Conservation (phyloP, 2,329 filamentous ascomycete genomes). For the Apiospora hydei region DNA sequence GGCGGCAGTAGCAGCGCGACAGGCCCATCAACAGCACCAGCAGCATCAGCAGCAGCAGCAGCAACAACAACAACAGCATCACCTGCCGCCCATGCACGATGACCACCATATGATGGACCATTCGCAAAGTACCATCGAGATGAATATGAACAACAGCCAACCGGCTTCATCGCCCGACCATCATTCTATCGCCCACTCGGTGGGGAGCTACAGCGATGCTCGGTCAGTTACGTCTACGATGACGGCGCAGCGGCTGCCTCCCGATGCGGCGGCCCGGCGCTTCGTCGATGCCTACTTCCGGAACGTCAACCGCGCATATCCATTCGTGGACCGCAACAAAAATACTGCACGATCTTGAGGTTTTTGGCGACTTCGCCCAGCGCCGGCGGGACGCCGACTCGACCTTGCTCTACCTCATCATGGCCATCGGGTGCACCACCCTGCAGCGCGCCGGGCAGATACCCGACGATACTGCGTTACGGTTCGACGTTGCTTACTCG, state of each 20-base stretch:
- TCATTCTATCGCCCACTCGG: constrained; percentile 23
- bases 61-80: not conserved
- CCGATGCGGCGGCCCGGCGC: constrained; percentile 39
- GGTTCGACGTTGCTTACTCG: constrained; percentile 47
- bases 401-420: constrained; percentile 51
- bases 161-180: constrained; percentile 12
- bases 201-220: constrained; percentile 20
- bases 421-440: constrained; percentile 55
- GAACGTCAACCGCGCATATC: constrained; percentile 54
- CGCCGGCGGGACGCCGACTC: constrained; percentile 40
- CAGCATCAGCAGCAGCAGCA: not conserved
- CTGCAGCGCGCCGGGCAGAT: constrained; percentile 51
- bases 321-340: constrained; percentile 50
- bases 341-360: constrained; percentile 45
- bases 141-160: constrained; percentile 24
- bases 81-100: constrained; percentile 15
- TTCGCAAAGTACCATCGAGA: constrained; percentile 22
- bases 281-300: constrained; percentile 55
- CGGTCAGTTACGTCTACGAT: constrained; percentile 15
- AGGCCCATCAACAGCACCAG: not conserved
- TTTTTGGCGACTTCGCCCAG: constrained; percentile 35
- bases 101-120: constrained; percentile 25
- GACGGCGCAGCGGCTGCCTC: constrained; percentile 29
- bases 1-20: not conserved
- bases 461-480: constrained; percentile 40